Percentiles rank a stretch among this genome's conserved stretches.
Evolutionary conservation across 129 eudicot species (phyloP).

Genomic region (Ambrosia trifida): DNA sequence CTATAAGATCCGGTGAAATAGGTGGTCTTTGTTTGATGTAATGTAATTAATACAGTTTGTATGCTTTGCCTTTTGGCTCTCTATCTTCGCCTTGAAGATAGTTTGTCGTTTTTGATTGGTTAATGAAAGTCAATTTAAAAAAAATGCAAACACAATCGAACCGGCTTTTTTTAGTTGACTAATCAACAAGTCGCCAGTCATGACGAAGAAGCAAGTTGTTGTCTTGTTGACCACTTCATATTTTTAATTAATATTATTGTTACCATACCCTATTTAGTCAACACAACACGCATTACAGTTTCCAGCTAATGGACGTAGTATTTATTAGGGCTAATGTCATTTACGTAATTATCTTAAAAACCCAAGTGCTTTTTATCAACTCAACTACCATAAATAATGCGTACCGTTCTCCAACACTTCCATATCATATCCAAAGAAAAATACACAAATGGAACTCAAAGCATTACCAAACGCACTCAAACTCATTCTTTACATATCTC

Average conservation of each 20-base stretch:
- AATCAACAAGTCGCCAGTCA: neutral
- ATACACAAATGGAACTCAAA: conserved; percentile 32
- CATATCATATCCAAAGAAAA: neutral
- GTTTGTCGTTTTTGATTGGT: no score
- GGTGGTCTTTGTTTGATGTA: no score
- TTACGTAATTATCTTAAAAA: neutral
- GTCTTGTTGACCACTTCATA: neutral
- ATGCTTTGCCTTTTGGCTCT: no score
- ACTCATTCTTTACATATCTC: conserved; percentile 32
- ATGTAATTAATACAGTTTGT: no score
- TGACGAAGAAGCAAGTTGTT: neutral
- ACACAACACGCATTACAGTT: conserved; percentile 8
- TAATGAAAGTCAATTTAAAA: no score
- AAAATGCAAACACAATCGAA: no score
- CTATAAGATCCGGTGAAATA: no score
- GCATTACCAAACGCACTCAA: conserved; percentile 37
- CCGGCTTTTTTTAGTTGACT: no score
- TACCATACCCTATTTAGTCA: conserved; percentile 17
- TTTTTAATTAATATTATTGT: neutral
- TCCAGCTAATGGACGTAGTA: conserved; percentile 20
- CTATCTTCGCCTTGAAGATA: no score
- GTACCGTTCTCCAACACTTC: neutral
- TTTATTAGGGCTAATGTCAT: conserved; percentile 19
- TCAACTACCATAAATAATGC: conserved; percentile 26
- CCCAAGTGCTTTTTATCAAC: conserved; percentile 19